Evolutionary conservation across 345 rosid genomes (phyloP).

Genomic region (Aquilaria malaccensis): DNA sequence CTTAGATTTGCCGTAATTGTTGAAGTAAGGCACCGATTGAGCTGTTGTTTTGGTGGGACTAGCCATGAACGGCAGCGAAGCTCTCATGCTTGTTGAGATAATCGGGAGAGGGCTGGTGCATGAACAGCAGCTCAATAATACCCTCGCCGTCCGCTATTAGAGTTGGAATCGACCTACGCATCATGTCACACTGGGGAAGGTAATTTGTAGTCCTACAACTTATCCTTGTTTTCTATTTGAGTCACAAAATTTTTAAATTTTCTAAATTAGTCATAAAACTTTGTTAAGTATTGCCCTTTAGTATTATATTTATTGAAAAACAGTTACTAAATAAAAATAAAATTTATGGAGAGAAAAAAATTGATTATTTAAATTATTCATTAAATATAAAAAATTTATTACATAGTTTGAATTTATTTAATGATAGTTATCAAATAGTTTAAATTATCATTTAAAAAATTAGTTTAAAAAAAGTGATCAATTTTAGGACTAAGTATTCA

Average conservation of each 20-base stretch:
- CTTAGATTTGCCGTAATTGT: neutral
- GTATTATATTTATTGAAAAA: too few relatives aligned
- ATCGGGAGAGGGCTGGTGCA: neutral
- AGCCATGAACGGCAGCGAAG: slow-evolving; percentile 11
- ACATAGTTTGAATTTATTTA: too few relatives aligned
- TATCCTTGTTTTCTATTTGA: neutral
- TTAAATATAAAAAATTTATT: too few relatives aligned
- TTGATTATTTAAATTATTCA: too few relatives aligned
- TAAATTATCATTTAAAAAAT: too few relatives aligned
- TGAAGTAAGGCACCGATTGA: slow-evolving; percentile 1
- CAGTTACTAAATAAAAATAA: too few relatives aligned
- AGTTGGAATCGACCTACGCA: neutral
- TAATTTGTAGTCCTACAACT: neutral
- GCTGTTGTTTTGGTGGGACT: slow-evolving; percentile 5
- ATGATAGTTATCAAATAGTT: too few relatives aligned
- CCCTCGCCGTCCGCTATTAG: neutral
- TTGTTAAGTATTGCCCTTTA: too few relatives aligned
- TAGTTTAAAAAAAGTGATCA: too few relatives aligned
- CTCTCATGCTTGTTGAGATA: slow-evolving; percentile 4
- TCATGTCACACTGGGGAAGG: neutral
- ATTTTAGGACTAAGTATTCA: too few relatives aligned
- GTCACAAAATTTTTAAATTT: neutral
- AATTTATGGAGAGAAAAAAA: too few relatives aligned
- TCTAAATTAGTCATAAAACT: neutral
- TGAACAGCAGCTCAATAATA: neutral